Conservation (phyloP, 2,329 filamentous ascomycete species). For the Colletotrichum lini region DNA sequence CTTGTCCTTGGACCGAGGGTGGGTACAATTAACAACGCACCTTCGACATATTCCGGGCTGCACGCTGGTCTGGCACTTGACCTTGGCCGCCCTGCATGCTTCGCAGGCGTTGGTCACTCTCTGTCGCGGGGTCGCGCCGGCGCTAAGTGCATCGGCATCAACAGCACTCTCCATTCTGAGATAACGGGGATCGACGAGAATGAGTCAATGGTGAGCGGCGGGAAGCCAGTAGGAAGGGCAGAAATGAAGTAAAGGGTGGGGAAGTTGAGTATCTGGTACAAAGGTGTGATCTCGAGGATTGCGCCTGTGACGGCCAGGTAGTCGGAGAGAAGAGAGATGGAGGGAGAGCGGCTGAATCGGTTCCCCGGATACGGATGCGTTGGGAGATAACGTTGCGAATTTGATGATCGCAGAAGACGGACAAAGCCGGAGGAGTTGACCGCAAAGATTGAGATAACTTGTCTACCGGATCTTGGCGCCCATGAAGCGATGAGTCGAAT, state of each 20-base stretch:
- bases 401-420: not conserved
- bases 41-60: slow-evolving; percentile 66
- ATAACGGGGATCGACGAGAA: not conserved
- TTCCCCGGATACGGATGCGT: slow-evolving; percentile 14
- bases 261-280: not conserved
- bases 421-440: not conserved
- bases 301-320: not conserved
- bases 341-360: not conserved
- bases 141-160: slow-evolving; percentile 16
- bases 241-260: not conserved
- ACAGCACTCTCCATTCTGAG: slow-evolving; percentile 18
- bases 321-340: not conserved
- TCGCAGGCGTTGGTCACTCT: slow-evolving; percentile 63
- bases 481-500: not conserved
- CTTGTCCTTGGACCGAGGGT: not conserved
- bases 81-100: slow-evolving; percentile 67
- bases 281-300: not conserved
- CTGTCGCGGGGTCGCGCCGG: slow-evolving; percentile 24
- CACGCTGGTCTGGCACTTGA: slow-evolving; percentile 65
- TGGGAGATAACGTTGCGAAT: slow-evolving; percentile 2
- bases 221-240: too few relatives aligned
- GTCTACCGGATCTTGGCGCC: not conserved
- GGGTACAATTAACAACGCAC: slow-evolving; percentile 51
- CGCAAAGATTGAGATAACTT: not conserved
- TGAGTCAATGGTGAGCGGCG: not conserved